phyloP scores from a whole-genome alignment of 1,284 basidiomycete species.

The Meira miltonrushii region DNA sequence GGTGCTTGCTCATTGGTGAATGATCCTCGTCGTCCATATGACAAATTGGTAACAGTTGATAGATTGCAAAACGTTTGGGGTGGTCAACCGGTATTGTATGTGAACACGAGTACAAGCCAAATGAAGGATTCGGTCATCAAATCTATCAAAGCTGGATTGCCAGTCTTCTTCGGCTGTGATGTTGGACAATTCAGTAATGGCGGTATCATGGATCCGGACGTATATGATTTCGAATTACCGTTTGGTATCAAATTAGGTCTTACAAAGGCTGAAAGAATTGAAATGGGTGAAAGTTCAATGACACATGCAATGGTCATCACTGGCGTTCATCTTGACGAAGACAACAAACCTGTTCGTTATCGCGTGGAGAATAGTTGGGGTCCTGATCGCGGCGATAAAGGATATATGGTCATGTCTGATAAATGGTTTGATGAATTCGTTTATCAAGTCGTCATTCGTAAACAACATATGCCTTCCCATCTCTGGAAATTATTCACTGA shows the following conservation, averaged over 20 bases:
- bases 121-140: constrained; percentile 65
- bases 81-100: constrained; percentile 71
- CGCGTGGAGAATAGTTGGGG: constrained; percentile 96
- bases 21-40: constrained; percentile 79
- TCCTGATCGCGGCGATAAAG: constrained; percentile 69
- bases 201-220: constrained; percentile 73
- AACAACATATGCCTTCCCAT: constrained; percentile 27
- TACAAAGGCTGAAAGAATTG: constrained; percentile 77
- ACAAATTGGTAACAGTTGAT: constrained; percentile 83
- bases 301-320: constrained; percentile 67
- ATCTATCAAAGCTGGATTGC: constrained; percentile 79
- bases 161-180: constrained; percentile 90
- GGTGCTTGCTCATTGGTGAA: constrained; percentile 88
- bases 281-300: constrained; percentile 77
- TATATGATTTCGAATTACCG: constrained; percentile 64
- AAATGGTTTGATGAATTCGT: constrained; percentile 77
- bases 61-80: constrained; percentile 88
- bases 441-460: constrained; percentile 39
- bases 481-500: constrained; percentile 28
- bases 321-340: constrained; percentile 33
- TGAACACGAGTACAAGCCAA: constrained; percentile 76
- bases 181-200: constrained; percentile 71
- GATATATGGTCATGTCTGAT: constrained; percentile 73
- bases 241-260: constrained; percentile 62
- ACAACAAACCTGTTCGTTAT: constrained; percentile 74